Base-by-base conservation (phyloP, 108 stramenopile genomes). In the Fragilaria crotonensis region DNA sequence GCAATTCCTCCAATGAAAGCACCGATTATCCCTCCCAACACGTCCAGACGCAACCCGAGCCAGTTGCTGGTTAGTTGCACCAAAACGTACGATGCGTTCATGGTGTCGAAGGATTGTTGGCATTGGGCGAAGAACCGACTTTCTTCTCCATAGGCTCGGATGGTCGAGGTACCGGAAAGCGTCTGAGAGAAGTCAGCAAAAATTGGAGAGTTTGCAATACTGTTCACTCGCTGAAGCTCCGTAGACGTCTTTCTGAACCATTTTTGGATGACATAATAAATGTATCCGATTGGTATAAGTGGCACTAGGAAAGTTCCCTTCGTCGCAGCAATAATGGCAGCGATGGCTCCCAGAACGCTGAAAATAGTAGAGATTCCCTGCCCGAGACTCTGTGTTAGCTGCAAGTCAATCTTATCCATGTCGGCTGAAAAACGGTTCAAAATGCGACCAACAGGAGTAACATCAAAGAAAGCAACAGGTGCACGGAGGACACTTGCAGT, bases 361-460 rank as follows among this genome's bases (percentile, higher is more conserved):
- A 87, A 89, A 2, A 78, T 54, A 0, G 87, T 89, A 9, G 66
- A 71, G 11, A 83, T 68, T 14, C 86, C 88, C 62, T 93, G 92
- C 20, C 83, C 85, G 20, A 93, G 52, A 49, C 78, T 80, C 45
- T 93, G 79, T 5, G 90, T 79, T 5, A 96, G 77, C 63, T 92
- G 87, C 9, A 91, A 64, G 73, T 95, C 94, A 49, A 96, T 67
- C 66, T 90, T 89, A 69, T 95, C 90, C 89, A 96, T 95, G 56
- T 99, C 96, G n/a, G 90, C 91, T 2, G 95, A 90, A 71, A 99
- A 95, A 5, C 98, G 78, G 52, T 97, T 97, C 25, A 97, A 64
- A n/a, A 99, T 66, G n/a, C 98, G 80, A 1, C 98, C 98, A 21
- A 87, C 69, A 0, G 98, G 98, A 20, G 96, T 99, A 18, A 93